Evolutionary conservation across 1,284 basidiomycete genomes (phyloP).

Genomic region (Meripilus lineatus): DNA sequence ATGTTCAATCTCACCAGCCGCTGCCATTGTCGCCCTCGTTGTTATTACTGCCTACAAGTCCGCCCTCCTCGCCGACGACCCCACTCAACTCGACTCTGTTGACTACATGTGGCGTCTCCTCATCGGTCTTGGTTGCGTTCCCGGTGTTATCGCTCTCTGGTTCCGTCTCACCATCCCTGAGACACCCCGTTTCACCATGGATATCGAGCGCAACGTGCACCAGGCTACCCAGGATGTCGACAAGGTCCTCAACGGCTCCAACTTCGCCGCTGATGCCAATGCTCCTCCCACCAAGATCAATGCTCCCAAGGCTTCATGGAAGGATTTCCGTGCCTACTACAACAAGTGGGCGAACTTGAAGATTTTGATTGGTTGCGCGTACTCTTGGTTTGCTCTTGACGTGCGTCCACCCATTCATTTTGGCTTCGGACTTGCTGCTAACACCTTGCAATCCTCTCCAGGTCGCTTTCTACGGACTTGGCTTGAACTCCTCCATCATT

Average conservation of each 20-base stretch:
- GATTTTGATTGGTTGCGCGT: constrained; percentile 57
- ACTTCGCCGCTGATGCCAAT: constrained; percentile 49
- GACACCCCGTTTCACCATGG: constrained; percentile 86
- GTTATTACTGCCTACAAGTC: constrained; percentile 67
- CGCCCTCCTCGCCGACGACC: constrained; percentile 46
- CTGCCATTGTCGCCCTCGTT: constrained; percentile 67
- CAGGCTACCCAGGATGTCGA: constrained; percentile 68
- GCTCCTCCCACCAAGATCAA: constrained; percentile 52
- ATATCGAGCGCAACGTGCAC: constrained; percentile 79
- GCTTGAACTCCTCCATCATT: constrained; percentile 73
- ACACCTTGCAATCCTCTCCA: constrained; percentile 25
- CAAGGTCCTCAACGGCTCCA: constrained; percentile 50
- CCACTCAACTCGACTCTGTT: constrained; percentile 38
- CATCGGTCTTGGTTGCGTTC: constrained; percentile 68
- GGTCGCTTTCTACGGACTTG: constrained; percentile 84
- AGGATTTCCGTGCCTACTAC: constrained; percentile 64
- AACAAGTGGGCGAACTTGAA: constrained; percentile 61
- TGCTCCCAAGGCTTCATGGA: constrained; percentile 58
- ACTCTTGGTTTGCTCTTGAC: constrained; percentile 78
- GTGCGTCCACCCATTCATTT: constrained; percentile 29
- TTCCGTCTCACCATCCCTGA: constrained; percentile 78
- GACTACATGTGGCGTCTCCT: constrained; percentile 68
- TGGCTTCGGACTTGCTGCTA: constrained; percentile 13
- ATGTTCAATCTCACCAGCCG: constrained; percentile 39
- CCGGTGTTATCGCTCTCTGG: constrained; percentile 64